Base-by-base conservation (phyloP, 2,329 filamentous ascomycete genomes). In the Aspergillus pseudonomiae region DNA sequence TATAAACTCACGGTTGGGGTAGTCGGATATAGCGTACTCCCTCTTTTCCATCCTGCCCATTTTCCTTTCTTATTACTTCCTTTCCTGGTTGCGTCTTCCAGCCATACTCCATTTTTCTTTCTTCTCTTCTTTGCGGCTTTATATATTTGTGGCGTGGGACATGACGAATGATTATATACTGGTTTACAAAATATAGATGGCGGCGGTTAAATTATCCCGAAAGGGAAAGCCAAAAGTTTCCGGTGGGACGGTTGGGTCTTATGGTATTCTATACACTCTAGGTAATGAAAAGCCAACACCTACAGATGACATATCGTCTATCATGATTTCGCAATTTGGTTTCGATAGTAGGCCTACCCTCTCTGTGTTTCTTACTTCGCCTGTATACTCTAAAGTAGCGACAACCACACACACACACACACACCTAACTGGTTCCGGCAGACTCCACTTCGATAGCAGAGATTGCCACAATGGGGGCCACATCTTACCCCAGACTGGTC, bases 141-240 rank as follows among this genome's bases (percentile, higher is more conserved):
- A 16, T 39, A 55, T 39, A 55, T 16, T 7, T 41, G 21, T 55
- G 32, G 34, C 6, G 52, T 39, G 52, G 52, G 30, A 21, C 26
- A 55, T 55, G 32, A 55, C 39, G 52, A 36, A 55, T 55, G 52
- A 14, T 32, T 50, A 36, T 50, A 59, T 52, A 50, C 11, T 48
- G 41, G 41, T 32, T 39, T 34, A 50, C 21, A 36, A 36, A 46
- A 39, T n/a, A 59, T 43, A 59, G 30, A 36, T 32, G 41, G 41
- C 21, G 57, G 50, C 50, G 50, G 59, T 34, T 61, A 61, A 43
- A 53, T 30, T 57, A 24, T 32, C 59, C 52, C 4, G 32, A 39
- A 61, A 53, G 26, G 50, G 52, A 24, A 34, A 36, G 26, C 21
- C n/a, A 28, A 36, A 41, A 34, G 43, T 21, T 61, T 52, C 39